These are phyloP conservation scores for Hansenula lynferdii DNA, from an alignment of 1,139 yeast genomes.

Conservation along the genomic window DNA sequence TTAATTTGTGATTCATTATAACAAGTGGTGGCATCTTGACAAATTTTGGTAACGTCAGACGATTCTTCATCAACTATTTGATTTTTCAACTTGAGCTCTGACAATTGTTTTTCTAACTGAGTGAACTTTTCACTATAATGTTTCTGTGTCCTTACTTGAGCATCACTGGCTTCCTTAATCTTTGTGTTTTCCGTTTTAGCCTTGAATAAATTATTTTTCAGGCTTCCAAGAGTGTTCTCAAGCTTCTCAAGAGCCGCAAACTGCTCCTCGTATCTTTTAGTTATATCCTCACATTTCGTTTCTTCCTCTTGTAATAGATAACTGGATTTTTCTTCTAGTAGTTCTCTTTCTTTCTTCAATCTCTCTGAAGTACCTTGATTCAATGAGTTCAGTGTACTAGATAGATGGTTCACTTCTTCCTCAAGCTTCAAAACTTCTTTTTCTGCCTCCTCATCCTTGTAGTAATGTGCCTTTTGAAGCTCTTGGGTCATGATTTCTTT, in stretches of 20 bases:
- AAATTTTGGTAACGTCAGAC: background rate
- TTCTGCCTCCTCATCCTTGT: conserved; percentile 7
- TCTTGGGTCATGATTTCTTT: conserved; percentile 7
- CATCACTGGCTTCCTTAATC: background rate
- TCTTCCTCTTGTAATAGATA: conserved; percentile 9
- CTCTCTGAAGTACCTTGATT: conserved; percentile 6
- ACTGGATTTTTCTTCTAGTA: conserved; percentile 6
- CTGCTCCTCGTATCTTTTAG: conserved; percentile 8
- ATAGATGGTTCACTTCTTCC: conserved; percentile 2
- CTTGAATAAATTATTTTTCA: background rate
- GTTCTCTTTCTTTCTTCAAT: conserved; percentile 4
- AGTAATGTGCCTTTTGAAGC: conserved; percentile 5
- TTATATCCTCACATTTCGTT: conserved; percentile 11
- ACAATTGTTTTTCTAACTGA: conserved; percentile 4
- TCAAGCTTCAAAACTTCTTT: conserved; percentile 11
- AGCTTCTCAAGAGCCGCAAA: conserved; percentile 3
- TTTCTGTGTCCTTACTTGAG: background rate
- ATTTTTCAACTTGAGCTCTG: background rate
- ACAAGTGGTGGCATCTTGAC: background rate
- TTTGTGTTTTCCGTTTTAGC: conserved; percentile 1
- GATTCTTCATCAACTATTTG: background rate
- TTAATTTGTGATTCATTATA: conserved; percentile 22
- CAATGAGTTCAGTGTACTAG: conserved; percentile 1
- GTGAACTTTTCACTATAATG: conserved; percentile 2
- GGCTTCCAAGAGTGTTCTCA: background rate